Base-by-base conservation (phyloP, 768 basidiomycete genomes). In the Lentinula edodes region DNA sequence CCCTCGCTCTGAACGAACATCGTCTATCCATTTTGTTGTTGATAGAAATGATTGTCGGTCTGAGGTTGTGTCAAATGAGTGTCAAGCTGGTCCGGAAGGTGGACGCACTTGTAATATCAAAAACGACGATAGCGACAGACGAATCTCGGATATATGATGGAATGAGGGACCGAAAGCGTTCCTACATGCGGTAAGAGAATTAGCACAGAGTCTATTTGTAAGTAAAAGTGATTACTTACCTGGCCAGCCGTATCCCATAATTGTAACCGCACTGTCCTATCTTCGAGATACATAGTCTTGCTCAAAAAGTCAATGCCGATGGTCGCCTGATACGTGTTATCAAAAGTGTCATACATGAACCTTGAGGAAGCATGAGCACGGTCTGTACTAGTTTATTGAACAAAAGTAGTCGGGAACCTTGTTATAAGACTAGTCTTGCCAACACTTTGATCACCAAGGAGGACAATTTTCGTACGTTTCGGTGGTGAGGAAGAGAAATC, bases 331-430 rank as follows among this genome's bases (percentile, higher is more conserved):
- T 99, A 99, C 48, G 96, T 98, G 75, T 98, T 98, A 81, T 99
- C 97, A 74, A 99, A 99, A 0, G 97, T 98, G 76, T 99, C 97
- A 73, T 99, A 99, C 97, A 98, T 95, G 73, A 92, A 91, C 76
- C 93, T 95, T 60, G 32, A 36, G 52, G 63, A 58, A 48, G 16
- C 45, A 20, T 42, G 15, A 16, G 41, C 28, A 28, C 28, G 28
- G 28, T 28, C 28, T 51, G 48, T 32, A 38, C 28, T 4, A 23
- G 18, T 6, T 10, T 32, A 52, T 53, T 16, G 42, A 52, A 16
- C 59, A 54, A 62, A 64, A 58, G 38, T 35, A 60, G 64, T 41
- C 63, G 72, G 79, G 69, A 72, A 95, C 85, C 97, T 86, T 60
- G 97, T 98, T 73, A 99, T 99, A 63, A 99, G 83, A 78, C 91